phyloP scores from a whole-genome alignment of 768 basidiomycete species.

The Kwoniella sp. region DNA sequence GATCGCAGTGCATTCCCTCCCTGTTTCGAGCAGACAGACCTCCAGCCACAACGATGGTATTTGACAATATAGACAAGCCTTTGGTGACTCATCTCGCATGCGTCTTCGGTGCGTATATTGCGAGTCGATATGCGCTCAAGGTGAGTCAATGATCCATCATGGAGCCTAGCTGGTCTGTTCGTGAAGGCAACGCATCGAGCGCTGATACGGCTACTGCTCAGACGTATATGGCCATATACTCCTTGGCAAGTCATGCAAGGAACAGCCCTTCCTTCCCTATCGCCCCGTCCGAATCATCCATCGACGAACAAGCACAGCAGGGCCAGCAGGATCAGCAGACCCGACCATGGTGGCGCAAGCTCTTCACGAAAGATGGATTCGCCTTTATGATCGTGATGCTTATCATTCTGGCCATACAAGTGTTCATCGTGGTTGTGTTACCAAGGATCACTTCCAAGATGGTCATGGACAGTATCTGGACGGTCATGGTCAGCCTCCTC shows the following conservation, averaged over 20 bases:
- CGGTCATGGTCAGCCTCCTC: neutral
- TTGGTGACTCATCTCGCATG: neutral
- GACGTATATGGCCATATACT: neutral
- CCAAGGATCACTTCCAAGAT: neutral
- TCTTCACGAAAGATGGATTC: neutral
- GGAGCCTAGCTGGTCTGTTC: too few species aligned
- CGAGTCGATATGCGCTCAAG: neutral
- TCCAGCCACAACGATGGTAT: neutral
- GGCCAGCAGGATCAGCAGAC: neutral
- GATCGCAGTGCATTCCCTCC: neutral
- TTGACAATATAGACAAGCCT: neutral
- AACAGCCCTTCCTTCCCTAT: neutral
- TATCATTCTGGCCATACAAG: neutral
- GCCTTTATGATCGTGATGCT: neutral
- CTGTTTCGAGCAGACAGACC: too few species aligned
- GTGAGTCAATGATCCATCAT: neutral
- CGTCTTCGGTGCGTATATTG: neutral
- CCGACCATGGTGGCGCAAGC: neutral
- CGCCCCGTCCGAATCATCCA: neutral
- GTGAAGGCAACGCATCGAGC: too few species aligned
- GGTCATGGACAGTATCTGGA: neutral
- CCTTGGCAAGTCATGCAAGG: neutral
- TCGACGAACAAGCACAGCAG: neutral
- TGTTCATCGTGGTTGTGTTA: neutral
- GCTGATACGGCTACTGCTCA: neutral